These are phyloP conservation scores for Suillus decipiens DNA, from an alignment of 768 basidiomycete genomes.

Conservation along the genomic window DNA sequence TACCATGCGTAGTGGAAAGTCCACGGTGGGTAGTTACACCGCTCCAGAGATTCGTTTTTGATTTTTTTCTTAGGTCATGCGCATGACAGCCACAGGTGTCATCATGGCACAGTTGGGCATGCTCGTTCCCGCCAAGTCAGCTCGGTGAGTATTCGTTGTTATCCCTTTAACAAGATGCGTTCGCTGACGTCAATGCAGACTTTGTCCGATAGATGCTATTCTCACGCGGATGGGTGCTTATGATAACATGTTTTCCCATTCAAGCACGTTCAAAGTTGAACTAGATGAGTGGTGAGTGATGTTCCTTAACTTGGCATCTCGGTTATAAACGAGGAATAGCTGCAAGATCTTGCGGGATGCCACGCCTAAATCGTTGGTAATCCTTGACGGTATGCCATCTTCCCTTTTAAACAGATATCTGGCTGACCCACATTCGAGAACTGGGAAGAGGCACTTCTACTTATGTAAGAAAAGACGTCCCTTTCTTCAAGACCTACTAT, in stretches of 20 bases:
- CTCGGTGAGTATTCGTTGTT: constrained; percentile 50
- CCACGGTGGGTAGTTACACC: constrained; percentile 49
- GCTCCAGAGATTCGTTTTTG: not conserved
- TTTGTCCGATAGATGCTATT: constrained; percentile 90
- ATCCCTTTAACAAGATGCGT: not conserved
- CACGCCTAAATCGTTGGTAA: constrained; percentile 91
- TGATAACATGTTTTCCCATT: constrained; percentile 93
- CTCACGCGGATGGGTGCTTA: constrained; percentile 98
- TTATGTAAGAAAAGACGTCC: constrained; percentile 51
- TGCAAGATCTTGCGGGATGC: constrained; percentile 94
- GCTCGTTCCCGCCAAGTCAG: constrained; percentile 85
- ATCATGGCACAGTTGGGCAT: constrained; percentile 97
- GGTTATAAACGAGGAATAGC: constrained; percentile 39
- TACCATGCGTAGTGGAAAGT: constrained; percentile 61
- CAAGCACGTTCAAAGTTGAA: constrained; percentile 98
- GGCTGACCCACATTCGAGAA: constrained; percentile 47
- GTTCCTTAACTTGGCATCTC: not conserved
- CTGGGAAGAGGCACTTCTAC: constrained; percentile 96
- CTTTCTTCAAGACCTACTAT: constrained; percentile 3
- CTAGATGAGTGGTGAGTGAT: constrained; percentile 85
- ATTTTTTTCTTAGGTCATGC: constrained; percentile 59
- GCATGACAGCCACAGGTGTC: constrained; percentile 95
- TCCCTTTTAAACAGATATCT: constrained; percentile 16
- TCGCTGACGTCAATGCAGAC: constrained; percentile 39
- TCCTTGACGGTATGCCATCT: constrained; percentile 76